Conservation (phyloP, 176 grass and related monocot species). For the Poa pratensis region DNA sequence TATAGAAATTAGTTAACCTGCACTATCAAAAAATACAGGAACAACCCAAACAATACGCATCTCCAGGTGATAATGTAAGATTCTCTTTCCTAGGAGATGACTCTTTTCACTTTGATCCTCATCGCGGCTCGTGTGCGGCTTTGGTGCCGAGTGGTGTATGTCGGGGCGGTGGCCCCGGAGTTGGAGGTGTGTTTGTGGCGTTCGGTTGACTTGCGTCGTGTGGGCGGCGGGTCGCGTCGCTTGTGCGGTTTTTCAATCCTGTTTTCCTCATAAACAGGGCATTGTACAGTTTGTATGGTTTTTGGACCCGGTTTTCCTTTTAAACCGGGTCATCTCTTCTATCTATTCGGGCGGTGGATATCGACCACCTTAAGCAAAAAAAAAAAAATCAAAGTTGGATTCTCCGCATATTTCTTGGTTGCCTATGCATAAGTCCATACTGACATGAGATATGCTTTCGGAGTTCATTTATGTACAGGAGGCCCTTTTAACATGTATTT, state of each 20-base stretch:
- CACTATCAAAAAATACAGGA: constrained; percentile 27
- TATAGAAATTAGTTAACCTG: constrained; percentile 3
- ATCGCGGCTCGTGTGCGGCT: background rate
- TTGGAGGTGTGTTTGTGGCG: no score
- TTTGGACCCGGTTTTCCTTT: no score
- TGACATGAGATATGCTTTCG: constrained; percentile 19
- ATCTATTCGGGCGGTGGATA: no score
- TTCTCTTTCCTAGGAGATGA: constrained; percentile 13
- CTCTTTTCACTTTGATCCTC: constrained; percentile 22
- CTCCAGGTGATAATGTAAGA: background rate
- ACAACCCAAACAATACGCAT: constrained; percentile 30
- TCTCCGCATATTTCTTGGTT: background rate
- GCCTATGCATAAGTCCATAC: background rate
- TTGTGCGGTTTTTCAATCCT: no score
- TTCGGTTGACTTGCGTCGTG: no score
- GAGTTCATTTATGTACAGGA: constrained; percentile 20
- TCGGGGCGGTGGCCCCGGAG: no score
- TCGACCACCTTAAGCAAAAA: no score
- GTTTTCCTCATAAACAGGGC: no score
- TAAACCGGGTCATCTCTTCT: no score
- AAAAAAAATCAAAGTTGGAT: constrained; percentile 2
- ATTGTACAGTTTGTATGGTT: no score
- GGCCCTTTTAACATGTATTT: constrained; percentile 12
- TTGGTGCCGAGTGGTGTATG: no score
- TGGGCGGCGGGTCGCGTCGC: no score